Evolutionary conservation across 2,329 filamentous ascomycete genomes (phyloP).

Genomic region (Hortaea sp.): DNA sequence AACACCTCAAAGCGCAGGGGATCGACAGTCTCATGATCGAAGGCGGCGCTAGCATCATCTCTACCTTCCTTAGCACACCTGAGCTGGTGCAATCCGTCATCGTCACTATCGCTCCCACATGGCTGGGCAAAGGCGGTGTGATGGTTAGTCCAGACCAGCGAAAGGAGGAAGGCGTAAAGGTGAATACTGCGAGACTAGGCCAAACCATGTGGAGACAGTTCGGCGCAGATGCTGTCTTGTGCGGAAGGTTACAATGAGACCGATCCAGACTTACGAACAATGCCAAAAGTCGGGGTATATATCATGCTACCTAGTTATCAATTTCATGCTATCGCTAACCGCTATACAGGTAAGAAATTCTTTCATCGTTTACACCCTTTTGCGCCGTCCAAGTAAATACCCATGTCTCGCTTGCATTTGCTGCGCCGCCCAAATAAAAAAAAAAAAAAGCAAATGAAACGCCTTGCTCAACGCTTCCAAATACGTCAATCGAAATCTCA

Average conservation of each 20-base stretch:
- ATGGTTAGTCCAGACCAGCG: conserved; percentile 60
- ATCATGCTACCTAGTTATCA: no score
- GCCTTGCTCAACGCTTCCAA: no score
- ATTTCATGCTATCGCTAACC: no score
- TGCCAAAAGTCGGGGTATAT: no score
- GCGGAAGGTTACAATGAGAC: conserved; percentile 38
- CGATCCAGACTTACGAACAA: no score
- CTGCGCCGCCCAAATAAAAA: no score
- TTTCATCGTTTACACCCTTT: no score
- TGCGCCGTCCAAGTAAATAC: no score
- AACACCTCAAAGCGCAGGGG: conserved; percentile 46
- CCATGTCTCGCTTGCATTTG: no score
- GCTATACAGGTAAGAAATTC: no score
- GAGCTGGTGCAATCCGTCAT: conserved; percentile 66
- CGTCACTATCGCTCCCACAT: conserved; percentile 80
- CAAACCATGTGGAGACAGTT: conserved; percentile 66
- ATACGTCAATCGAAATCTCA: no score
- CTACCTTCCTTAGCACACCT: conserved; percentile 57
- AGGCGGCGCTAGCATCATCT: conserved; percentile 74
- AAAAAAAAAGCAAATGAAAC: no score
- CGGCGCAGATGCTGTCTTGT: conserved; percentile 75
- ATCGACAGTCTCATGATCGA: conserved; percentile 83
- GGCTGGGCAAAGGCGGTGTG: conserved; percentile 77
- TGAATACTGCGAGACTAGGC: conserved; percentile 54
- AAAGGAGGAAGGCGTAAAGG: conserved; percentile 35